These are phyloP conservation scores for Globisporangium barbulae DNA, from an alignment of 352 stramenopile genomes.

Conservation along the genomic window DNA sequence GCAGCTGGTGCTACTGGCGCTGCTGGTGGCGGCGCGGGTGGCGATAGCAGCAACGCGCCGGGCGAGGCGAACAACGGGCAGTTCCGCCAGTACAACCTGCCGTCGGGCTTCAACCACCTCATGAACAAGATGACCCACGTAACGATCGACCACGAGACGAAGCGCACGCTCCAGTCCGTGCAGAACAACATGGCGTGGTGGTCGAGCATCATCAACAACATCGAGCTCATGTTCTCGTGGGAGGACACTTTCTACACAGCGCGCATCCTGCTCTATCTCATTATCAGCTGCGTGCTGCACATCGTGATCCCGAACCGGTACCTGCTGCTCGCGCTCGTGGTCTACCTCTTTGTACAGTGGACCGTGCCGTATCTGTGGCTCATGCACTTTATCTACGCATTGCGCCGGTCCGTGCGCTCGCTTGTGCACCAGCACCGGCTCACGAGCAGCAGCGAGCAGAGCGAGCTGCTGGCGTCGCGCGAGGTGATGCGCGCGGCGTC, in stretches of 20 bases:
- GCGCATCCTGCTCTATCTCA: conserved; percentile 76
- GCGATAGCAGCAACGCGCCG: conserved; percentile 21
- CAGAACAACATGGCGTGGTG: conserved; percentile 90
- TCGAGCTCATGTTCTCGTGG: conserved; percentile 89
- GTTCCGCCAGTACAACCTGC: conserved; percentile 79
- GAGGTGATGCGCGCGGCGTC: conserved; percentile 32
- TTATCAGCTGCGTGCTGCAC: conserved; percentile 82
- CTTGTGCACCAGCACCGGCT: conserved; percentile 78
- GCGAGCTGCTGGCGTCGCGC: conserved; percentile 37
- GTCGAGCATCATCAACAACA: conserved; percentile 75
- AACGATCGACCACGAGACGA: conserved; percentile 80
- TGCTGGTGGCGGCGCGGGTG: conserved; percentile 10
- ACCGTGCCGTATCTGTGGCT: conserved; percentile 79
- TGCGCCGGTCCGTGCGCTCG: conserved; percentile 65
- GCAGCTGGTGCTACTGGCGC: background rate
- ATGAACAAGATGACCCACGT: conserved; percentile 91
- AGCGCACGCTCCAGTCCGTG: conserved; percentile 78
- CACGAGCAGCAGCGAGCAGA: conserved; percentile 54
- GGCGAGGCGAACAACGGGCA: conserved; percentile 36
- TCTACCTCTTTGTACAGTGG: conserved; percentile 81
- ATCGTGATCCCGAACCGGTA: conserved; percentile 86
- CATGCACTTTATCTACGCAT: conserved; percentile 56
- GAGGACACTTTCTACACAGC: conserved; percentile 86
- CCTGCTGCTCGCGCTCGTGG: conserved; percentile 63
- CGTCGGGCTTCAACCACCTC: conserved; percentile 79